Percentiles rank a stretch among this genome's conserved stretches.
Evolutionary conservation across 805 yeast genomes (phyloP).

Genomic region (Myxozyma sirexii): DNA sequence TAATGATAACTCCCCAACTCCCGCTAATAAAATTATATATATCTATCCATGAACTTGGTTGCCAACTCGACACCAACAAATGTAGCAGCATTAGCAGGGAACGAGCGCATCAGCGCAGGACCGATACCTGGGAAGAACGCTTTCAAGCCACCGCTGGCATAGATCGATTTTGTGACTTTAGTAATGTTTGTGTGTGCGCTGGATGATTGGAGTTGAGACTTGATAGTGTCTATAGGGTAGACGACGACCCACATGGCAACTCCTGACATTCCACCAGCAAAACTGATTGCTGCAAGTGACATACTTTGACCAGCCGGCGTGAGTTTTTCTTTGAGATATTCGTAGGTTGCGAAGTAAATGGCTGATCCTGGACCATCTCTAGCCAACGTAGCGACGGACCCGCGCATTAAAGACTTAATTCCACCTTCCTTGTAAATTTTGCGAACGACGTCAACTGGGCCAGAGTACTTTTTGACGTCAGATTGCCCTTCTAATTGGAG

Average conservation of each 20-base stretch:
- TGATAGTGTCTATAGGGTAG: constrained; percentile 95
- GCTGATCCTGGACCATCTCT: constrained; percentile 99
- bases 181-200: constrained; percentile 56
- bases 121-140: constrained; percentile 98
- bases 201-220: constrained; percentile 76
- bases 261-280: constrained; percentile 96
- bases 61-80: constrained; percentile 93
- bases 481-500: constrained; percentile 72
- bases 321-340: constrained; percentile 66
- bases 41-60: constrained; percentile 41
- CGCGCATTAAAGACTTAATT: constrained; percentile 79
- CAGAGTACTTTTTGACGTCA: constrained; percentile 44
- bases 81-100: constrained; percentile 99
- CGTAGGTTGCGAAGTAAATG: constrained; percentile 92
- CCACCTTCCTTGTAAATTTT: constrained; percentile 82
- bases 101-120: constrained; percentile 89
- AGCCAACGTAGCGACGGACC: constrained; percentile 88
- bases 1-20: background rate
- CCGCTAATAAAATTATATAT: background rate
- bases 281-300: constrained; percentile 72
- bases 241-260: constrained; percentile 96
- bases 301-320: constrained; percentile 53
- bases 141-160: constrained; percentile 74
- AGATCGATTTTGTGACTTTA: constrained; percentile 69
- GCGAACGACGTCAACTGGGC: constrained; percentile 62